Evolutionary conservation across 371 early-diverging fungal genomes (phyloP), one percentile per base, ranked within the genome.

Genomic region (Umbelopsis sp.): DNA sequence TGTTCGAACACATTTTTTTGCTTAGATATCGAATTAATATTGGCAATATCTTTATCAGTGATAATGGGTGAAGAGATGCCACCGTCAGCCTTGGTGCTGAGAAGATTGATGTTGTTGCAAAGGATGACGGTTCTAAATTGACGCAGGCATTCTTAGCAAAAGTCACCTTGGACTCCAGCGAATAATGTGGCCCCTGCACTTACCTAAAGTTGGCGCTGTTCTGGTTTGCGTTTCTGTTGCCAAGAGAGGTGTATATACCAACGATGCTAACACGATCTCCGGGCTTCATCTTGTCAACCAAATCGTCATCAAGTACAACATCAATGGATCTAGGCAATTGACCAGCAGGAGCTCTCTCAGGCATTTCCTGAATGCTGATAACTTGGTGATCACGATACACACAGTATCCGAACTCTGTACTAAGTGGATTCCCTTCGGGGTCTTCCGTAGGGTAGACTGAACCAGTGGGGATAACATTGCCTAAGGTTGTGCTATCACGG

Each of bases 311-410:
- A 65, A 99, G 78, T 50, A 99, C 88, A n/a, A 99, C 88, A 80
- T 99, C 99, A 22, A 99, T 86, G 18, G 97, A 96, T 11, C 99
- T 91, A 46, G 99, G 99, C 66, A 99, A 82, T 74, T 97, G 97
- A 29, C 99, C 99, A 18, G 99, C 92, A 20, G 99, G 99, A 3
- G 99, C 94, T 45, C 97, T 91, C 81, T 99, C 99, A 0, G 99
- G 99, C 99, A 99, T 99, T 86, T 99, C 99, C 83, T 99, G 99
- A 50, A 99, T 86, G 66, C 90, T 93, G 68, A 98, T 86, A 4
- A 94, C 95, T 81, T 99, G 99, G 74, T 95, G 95, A 82, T 99
- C 98, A 16, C 94, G 83, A 80, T 99, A 99, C 8, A 89, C 88
- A 65, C 94, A 95, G 73, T 90, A 87, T 22, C 99, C 99, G 79